Base-by-base conservation (phyloP, 2,329 filamentous ascomycete species). In the Shiraia sp. region DNA sequence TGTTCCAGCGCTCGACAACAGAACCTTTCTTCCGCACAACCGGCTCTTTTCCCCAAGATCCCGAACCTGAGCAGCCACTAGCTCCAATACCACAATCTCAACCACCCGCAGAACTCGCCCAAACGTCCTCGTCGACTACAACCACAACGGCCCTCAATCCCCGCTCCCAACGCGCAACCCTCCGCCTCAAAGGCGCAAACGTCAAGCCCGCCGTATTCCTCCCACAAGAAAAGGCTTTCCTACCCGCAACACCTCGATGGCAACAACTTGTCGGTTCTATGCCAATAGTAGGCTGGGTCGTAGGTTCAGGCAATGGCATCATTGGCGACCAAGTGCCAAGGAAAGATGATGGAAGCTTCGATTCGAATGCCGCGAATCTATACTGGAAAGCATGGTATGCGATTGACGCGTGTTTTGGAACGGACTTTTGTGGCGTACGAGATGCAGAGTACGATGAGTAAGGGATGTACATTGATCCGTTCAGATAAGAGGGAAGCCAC, bases 311-410 rank as follows among this genome's bases (percentile, higher is more conserved):
- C 6, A 71, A 74, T 14, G 71, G 77, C 57, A 82, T 91, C 68
- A 90, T 92, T 58, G 88, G 88, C 5, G 83, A 83, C 61, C 79
- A 86, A 63, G 82, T 92, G 27, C 88, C 88, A 6, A 78, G 86
- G 29, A 85, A 79, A 38, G 86, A 90, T 38, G 75, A 79, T 30
- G 88, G 88, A 42, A 83, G 82, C 29, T 91, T 96, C 56, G 91
- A 96, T 68, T 87, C 84, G 75, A 80, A 81, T 29, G 75, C 72
- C 32, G 81, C 81, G 6, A 79, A 78, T 49, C 55, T 77, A 40
- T 85, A 85, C 53, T 85, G 82, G 82, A 68, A 74, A 16, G 71
- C 82, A 43, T 84, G 80, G 75, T 78, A 77, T 45, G 75, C 71
- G 65, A 57, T 85, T 12, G 82, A 86, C 55, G 64, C 58, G 14